A percentile compares a stretch with the other conserved stretches of the same genome.
Conservation (phyloP, 2,329 filamentous ascomycete genomes). For the Cladosporium sp. region DNA sequence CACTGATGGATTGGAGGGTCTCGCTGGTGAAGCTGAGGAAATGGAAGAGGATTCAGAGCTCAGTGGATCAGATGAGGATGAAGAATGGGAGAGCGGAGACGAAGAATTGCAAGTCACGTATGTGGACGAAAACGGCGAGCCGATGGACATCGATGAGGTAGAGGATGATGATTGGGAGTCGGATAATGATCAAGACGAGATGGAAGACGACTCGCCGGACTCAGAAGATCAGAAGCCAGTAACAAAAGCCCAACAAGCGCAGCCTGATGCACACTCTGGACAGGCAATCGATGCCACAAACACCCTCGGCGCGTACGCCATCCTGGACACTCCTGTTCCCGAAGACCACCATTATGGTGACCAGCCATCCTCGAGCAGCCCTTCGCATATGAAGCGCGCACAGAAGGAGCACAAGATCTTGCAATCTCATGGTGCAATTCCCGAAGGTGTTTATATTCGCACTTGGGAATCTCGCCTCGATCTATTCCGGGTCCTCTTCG, state of each 20-base stretch:
- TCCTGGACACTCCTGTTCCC: constrained; percentile 42
- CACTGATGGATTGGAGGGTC: constrained; percentile 22
- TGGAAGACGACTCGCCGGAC: constrained; percentile 8
- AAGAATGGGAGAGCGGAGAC: constrained; percentile 22
- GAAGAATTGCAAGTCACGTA: constrained; percentile 33
- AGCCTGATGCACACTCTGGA: neutral
- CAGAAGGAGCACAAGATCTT: constrained; percentile 58
- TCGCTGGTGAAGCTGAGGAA: constrained; percentile 26
- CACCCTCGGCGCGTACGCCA: constrained; percentile 21
- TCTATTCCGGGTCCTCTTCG: constrained; percentile 55
- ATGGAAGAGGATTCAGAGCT: constrained; percentile 12
- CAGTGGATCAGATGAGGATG: constrained; percentile 24
- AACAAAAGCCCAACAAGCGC: neutral
- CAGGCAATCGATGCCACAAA: neutral
- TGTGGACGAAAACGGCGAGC: constrained; percentile 42
- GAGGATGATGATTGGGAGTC: constrained; percentile 42
- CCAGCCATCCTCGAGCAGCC: constrained; percentile 20
- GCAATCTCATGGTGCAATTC: constrained; percentile 42
- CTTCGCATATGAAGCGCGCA: constrained; percentile 46
- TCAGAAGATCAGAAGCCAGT: too few relatives aligned
- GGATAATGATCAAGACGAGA: constrained; percentile 25
- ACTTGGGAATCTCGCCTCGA: constrained; percentile 58
- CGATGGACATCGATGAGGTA: constrained; percentile 39
- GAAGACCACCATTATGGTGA: constrained; percentile 39
- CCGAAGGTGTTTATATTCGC: constrained; percentile 54